Conservation (phyloP, 2,329 filamentous ascomycete species). For the Neofusicoccum sp. region DNA sequence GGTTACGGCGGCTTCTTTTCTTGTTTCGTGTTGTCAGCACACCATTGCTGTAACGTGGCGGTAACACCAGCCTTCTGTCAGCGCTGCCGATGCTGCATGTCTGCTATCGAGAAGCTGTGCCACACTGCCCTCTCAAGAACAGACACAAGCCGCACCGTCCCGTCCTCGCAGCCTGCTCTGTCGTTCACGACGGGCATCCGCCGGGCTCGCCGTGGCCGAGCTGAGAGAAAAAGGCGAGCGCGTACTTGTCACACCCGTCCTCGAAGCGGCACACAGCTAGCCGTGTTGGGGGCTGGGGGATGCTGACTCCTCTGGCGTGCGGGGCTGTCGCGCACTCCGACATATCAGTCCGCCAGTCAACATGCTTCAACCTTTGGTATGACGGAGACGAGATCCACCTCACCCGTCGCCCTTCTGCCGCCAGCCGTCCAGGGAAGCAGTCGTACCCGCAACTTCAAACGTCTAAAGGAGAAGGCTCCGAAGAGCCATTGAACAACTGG, state of each 20-base stretch:
- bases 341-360: neutral
- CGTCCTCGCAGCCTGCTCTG: too few relatives aligned
- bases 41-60: too few relatives aligned
- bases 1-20: too few relatives aligned
- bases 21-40: too few relatives aligned
- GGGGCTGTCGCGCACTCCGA: neutral
- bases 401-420: neutral
- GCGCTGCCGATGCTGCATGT: too few relatives aligned
- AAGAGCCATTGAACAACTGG: neutral
- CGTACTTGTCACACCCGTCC: neutral
- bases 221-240: too few relatives aligned
- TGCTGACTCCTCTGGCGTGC: neutral
- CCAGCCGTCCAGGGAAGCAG: neutral
- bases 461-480: constrained; percentile 14
- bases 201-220: too few relatives aligned
- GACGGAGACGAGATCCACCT: neutral
- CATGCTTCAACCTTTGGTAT: neutral
- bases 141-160: too few relatives aligned
- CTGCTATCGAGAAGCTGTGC: too few relatives aligned
- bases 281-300: neutral
- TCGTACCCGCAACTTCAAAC: neutral
- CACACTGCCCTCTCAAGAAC: too few relatives aligned
- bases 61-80: too few relatives aligned
- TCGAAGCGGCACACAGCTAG: neutral
- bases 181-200: too few relatives aligned